These are phyloP conservation scores for Pseudocercospora eumusae DNA, from an alignment of 2,329 filamentous ascomycete species.

Conservation along the genomic window DNA sequence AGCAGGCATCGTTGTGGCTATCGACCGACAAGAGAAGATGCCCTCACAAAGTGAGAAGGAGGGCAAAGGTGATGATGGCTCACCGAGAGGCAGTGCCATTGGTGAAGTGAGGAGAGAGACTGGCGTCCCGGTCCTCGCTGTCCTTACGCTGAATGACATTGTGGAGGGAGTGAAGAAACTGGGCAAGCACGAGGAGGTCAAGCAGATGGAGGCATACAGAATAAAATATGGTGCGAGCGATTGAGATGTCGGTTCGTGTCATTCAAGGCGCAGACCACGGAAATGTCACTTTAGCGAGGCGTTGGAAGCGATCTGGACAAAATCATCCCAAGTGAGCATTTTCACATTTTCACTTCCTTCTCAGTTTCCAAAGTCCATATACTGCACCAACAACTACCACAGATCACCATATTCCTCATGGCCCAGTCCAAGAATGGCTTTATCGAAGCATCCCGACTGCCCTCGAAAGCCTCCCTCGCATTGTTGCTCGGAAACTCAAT, in stretches of 20 bases:
- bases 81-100: slow-evolving; percentile 75
- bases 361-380: not conserved
- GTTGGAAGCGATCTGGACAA: not conserved
- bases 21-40: slow-evolving; percentile 84
- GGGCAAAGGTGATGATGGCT: slow-evolving; percentile 61
- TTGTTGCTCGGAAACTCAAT: not conserved
- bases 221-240: slow-evolving; percentile 40
- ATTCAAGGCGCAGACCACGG: not conserved
- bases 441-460: not conserved
- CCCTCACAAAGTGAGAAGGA: slow-evolving; percentile 52
- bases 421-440: not conserved
- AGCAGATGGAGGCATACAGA: slow-evolving; percentile 72
- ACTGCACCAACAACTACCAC: not conserved
- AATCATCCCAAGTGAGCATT: not conserved
- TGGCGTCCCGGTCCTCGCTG: slow-evolving; percentile 77
- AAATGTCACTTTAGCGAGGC: not conserved
- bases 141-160: slow-evolving; percentile 82
- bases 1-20: slow-evolving; percentile 82
- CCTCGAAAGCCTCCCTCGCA: not conserved
- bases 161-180: slow-evolving; percentile 48
- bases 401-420: slow-evolving; percentile 3
- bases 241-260: slow-evolving; percentile 6
- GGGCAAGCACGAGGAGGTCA: slow-evolving; percentile 50
- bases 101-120: slow-evolving; percentile 82
- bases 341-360: not conserved